Conservation (phyloP, 345 rosid genomes). For the Rubroshorea leprosula region DNA sequence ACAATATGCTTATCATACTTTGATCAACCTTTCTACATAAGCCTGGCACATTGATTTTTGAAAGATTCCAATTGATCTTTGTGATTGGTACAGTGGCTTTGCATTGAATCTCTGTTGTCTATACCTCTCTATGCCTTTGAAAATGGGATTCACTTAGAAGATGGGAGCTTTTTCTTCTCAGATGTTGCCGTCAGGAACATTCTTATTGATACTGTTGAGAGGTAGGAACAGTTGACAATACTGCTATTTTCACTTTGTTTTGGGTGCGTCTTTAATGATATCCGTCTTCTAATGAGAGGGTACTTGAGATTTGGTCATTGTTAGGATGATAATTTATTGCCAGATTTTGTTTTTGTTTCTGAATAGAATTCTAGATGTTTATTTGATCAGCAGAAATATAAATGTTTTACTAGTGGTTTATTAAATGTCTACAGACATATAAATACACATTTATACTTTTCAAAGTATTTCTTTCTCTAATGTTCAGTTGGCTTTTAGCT, state of each 20-base stretch:
- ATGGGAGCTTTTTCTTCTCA: constrained; percentile 45
- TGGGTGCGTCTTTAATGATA: too few relatives aligned
- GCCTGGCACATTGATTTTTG: background rate
- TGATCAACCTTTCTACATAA: too few relatives aligned
- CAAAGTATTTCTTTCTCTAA: too few relatives aligned
- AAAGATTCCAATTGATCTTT: constrained; percentile 10
- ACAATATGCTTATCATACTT: too few relatives aligned
- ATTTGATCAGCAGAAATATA: too few relatives aligned
- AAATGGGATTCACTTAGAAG: constrained; percentile 42
- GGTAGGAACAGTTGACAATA: constrained; percentile 36
- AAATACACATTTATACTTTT: too few relatives aligned
- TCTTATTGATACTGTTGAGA: constrained; percentile 67
- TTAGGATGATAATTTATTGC: too few relatives aligned
- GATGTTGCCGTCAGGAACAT: constrained; percentile 52
- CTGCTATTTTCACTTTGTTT: background rate
- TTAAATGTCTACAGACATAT: too few relatives aligned
- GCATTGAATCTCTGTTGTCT: constrained; percentile 69
- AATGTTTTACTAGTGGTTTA: too few relatives aligned
- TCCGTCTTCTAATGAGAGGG: too few relatives aligned
- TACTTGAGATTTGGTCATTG: too few relatives aligned
- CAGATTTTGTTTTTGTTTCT: too few relatives aligned
- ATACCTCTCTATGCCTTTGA: constrained; percentile 42
- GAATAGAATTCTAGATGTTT: background rate
- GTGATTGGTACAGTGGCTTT: constrained; percentile 58
- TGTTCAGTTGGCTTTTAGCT: background rate